Conservation (phyloP, 495 filamentous ascomycete genomes). For the Xylaria flabelliformis region DNA sequence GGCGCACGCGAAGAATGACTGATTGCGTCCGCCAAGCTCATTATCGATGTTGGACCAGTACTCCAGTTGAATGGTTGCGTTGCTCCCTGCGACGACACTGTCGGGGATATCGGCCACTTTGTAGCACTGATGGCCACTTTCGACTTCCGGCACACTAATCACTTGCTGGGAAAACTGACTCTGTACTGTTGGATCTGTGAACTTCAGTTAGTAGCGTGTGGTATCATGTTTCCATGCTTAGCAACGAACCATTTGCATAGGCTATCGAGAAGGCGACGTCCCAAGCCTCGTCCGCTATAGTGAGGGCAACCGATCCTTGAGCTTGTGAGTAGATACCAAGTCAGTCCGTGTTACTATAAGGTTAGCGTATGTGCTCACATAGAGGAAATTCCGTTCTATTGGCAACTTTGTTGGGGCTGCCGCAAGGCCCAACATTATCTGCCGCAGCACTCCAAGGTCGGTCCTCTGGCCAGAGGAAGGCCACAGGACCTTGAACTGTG, state of each 20-base stretch:
- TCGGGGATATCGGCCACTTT: constrained; percentile 48
- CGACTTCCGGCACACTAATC: constrained; percentile 44
- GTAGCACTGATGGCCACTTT: constrained; percentile 60
- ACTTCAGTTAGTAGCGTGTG: constrained; percentile 1
- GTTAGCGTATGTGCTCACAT: constrained; percentile 15
- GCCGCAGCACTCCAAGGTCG: constrained; percentile 51
- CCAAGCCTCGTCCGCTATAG: constrained; percentile 54
- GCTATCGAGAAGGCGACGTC: constrained; percentile 55
- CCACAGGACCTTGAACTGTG: constrained; percentile 57
- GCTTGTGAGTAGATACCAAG: constrained; percentile 27
- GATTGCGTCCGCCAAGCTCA: constrained; percentile 44
- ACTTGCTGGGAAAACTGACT: constrained; percentile 51
- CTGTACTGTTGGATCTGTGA: constrained; percentile 48
- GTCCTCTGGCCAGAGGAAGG: constrained; percentile 60
- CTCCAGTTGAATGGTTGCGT: constrained; percentile 60
- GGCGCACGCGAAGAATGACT: constrained; percentile 60
- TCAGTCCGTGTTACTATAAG: constrained; percentile 17
- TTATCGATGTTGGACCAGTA: constrained; percentile 54
- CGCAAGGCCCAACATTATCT: constrained; percentile 58
- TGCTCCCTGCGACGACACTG: constrained; percentile 47
- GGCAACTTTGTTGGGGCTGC: constrained; percentile 45
- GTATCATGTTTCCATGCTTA: neutral
- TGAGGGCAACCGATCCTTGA: constrained; percentile 43
- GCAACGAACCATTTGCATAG: constrained; percentile 49
- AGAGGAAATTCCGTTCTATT: constrained; percentile 57